Percentiles rank a stretch among this genome's conserved stretches.
Evolutionary conservation across 345 rosid species (phyloP).

Genomic region (Eucalyptus guilfoylei): DNA sequence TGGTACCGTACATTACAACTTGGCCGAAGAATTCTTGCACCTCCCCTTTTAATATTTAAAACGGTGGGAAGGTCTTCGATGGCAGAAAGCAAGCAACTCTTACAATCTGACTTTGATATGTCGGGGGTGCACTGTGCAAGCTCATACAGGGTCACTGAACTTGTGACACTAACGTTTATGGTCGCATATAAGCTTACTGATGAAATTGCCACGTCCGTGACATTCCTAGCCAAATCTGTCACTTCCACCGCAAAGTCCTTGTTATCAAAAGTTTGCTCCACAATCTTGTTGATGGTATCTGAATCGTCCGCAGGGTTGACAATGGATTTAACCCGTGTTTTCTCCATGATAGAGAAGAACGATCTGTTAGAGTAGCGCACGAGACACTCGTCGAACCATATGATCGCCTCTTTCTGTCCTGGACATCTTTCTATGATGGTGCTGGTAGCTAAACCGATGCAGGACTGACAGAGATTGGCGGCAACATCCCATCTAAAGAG

Average conservation of each 20-base stretch:
- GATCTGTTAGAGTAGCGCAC: slow-evolving; percentile 11
- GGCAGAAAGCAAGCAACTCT: background rate
- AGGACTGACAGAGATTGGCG: background rate
- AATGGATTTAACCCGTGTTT: accelerated
- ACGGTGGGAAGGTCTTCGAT: background rate
- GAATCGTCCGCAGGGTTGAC: background rate
- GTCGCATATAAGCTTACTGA: background rate
- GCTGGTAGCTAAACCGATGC: background rate
- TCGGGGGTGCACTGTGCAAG: slow-evolving; percentile 7
- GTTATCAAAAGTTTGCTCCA: background rate
- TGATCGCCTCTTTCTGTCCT: slow-evolving; percentile 2
- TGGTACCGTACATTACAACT: slow-evolving; percentile 11
- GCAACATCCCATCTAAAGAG: background rate
- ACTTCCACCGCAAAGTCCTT: background rate
- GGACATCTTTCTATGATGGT: slow-evolving; percentile 7
- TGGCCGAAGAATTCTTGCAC: background rate
- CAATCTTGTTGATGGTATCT: background rate
- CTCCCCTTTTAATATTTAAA: background rate
- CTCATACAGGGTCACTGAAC: background rate
- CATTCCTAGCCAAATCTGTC: background rate
- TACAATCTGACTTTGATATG: background rate
- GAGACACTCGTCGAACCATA: slow-evolving; percentile 26
- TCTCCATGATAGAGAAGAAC: background rate
- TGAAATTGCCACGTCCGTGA: background rate
- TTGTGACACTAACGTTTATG: background rate